These are phyloP conservation scores for Cyclotella atomus DNA, from an alignment of 108 stramenopile species.

Conservation along the genomic window DNA sequence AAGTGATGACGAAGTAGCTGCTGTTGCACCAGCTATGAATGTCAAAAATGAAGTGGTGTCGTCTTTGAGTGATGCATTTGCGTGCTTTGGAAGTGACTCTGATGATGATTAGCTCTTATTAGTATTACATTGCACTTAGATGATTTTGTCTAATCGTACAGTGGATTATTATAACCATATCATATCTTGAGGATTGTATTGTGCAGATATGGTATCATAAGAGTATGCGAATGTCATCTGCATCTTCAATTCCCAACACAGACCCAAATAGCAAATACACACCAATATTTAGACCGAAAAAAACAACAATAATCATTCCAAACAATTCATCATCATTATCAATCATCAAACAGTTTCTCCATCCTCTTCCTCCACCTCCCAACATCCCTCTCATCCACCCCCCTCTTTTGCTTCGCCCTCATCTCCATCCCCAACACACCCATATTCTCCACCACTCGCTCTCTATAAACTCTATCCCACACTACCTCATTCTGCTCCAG, in stretches of 20 bases:
- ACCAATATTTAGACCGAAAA: no score
- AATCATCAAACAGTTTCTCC: constrained; percentile 21
- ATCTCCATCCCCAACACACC: constrained; percentile 49
- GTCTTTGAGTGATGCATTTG: constrained; percentile 24
- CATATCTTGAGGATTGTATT: no score
- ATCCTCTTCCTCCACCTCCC: constrained; percentile 37
- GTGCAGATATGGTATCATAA: no score
- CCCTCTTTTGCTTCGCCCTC: constrained; percentile 31
- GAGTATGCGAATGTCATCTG: no score
- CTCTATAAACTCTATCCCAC: constrained; percentile 64
- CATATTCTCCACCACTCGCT: constrained; percentile 45
- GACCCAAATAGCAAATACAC: no score
- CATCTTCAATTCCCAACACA: no score
- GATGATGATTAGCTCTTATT: constrained; percentile 15
- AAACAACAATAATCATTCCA: no score
- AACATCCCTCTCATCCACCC: constrained; percentile 37
- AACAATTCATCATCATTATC: not conserved
- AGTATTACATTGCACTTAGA: not conserved
- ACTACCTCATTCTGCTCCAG: constrained; percentile 56
- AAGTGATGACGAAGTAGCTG: not conserved
- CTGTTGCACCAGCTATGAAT: not conserved
- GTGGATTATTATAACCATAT: no score
- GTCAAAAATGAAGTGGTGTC: not conserved
- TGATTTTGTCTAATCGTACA: no score
- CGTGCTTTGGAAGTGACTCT: constrained; percentile 31